Evolutionary conservation across 2,329 filamentous ascomycete genomes (phyloP).

Genomic region (Penicillium decumbens): DNA sequence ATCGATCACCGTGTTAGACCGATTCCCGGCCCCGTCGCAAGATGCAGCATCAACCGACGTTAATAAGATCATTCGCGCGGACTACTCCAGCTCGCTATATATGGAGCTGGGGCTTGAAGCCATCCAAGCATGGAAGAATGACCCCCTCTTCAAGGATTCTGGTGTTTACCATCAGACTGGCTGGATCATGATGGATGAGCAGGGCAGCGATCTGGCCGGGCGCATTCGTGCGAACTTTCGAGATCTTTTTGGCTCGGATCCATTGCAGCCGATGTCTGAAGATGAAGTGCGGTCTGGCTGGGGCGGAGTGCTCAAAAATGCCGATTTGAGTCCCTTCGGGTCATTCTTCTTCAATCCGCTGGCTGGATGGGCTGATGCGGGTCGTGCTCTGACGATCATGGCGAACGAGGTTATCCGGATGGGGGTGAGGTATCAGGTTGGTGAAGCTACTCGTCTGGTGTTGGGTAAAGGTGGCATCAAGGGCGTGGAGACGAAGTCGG

Average conservation of each 20-base stretch:
- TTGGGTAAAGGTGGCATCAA: slow-evolving; percentile 33
- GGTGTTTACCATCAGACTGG: slow-evolving; percentile 56
- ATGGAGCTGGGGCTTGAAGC: slow-evolving; percentile 62
- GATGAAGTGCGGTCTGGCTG: slow-evolving; percentile 40
- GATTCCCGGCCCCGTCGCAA: slow-evolving; percentile 48
- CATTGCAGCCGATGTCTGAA: slow-evolving; percentile 43
- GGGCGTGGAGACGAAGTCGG: slow-evolving; percentile 49
- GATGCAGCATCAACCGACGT: slow-evolving; percentile 65
- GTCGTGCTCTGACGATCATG: slow-evolving; percentile 43
- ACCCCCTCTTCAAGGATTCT: slow-evolving; percentile 53
- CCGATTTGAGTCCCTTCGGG: slow-evolving; percentile 37
- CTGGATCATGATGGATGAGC: slow-evolving; percentile 54
- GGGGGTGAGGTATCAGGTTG: slow-evolving; percentile 46
- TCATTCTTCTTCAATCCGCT: slow-evolving; percentile 49
- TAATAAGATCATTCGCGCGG: slow-evolving; percentile 67
- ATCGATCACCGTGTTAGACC: slow-evolving; percentile 56
- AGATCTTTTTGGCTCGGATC: slow-evolving; percentile 41
- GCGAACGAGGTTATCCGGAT: slow-evolving; percentile 42
- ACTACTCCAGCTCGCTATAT: slow-evolving; percentile 63
- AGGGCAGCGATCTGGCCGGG: slow-evolving; percentile 45
- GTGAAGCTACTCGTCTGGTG: slow-evolving; percentile 45
- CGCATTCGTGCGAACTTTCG: slow-evolving; percentile 54
- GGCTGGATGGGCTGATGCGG: slow-evolving; percentile 53
- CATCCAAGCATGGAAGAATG: slow-evolving; percentile 56
- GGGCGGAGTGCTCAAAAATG: slow-evolving; percentile 38